Base-by-base conservation (phyloP, 192 early-diverging fungal genomes). In the Rhizoclosmatium sp. region DNA sequence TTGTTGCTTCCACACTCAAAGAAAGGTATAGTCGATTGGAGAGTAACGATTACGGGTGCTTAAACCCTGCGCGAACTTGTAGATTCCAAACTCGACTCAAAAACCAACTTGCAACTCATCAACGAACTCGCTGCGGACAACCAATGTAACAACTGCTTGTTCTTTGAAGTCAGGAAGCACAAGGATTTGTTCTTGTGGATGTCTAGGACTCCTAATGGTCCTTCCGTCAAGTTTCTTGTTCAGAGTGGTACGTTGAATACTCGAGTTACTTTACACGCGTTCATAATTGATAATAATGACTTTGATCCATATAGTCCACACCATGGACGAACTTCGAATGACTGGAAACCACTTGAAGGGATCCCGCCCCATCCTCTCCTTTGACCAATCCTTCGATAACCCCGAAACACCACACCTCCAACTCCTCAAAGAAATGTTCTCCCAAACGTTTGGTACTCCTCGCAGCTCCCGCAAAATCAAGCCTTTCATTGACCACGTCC, bases 291-390 rank as follows among this genome's bases (percentile, higher is more conserved):
- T 2, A 81, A 47, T 59, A 12, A 44, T 61, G 5, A 12, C 51
- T 54, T 54, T 1, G 51, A 16, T 46, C 2, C 47, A 47, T 61
- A 4, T 47, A 94, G 93, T 99, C 71, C 98, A 99, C 82, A 99
- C 98, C 40, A 98, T 99, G 97, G 95, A 98, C 81, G 98, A 99
- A 84, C 91, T 99, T 46, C 94, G 95, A 69, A 94, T 99, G 94
- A 97, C 95, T 2, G 98, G 98, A 75, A 99, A 99, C 87, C 97
- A 95, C 83, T 86, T 99, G 59, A 98, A 98, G 81, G 97, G 97
- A 23, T 97, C 95, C 19, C 93, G 98, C 58, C 95, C 95, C 19
- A 92, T 99, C 44, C 86, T 99, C 40, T 96, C 95, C 7, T 99
- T 99, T 85, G 98, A 99, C 83, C 87, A 92, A 67, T 93, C 84